Evolutionary conservation across 371 early-diverging fungal genomes (phyloP).

Genomic region (Capniomyces stellatus): DNA sequence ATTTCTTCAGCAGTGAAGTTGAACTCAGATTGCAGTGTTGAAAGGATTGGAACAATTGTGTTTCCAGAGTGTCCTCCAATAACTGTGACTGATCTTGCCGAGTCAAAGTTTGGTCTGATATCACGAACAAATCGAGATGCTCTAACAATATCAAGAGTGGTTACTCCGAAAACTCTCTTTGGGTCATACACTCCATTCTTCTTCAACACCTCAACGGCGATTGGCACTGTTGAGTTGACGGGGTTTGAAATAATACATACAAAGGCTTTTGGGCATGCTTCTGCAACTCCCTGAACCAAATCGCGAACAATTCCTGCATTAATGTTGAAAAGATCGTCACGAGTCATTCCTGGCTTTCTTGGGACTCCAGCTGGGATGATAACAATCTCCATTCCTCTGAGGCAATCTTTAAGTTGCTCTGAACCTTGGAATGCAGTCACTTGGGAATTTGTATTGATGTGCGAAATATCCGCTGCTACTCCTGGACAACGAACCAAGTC

Average conservation of each 20-base stretch:
- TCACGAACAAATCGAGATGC: slow-evolving; percentile 86
- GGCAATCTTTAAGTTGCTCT: slow-evolving; percentile 57
- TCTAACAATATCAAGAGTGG: slow-evolving; percentile 91
- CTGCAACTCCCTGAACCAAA: slow-evolving; percentile 44
- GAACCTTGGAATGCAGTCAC: slow-evolving; percentile 60
- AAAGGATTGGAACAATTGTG: slow-evolving; percentile 89
- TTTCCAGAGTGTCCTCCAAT: slow-evolving; percentile 97
- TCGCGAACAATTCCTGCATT: slow-evolving; percentile 83
- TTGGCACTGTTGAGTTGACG: slow-evolving; percentile 97
- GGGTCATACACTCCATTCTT: slow-evolving; percentile 46
- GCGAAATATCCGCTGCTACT: slow-evolving; percentile 90
- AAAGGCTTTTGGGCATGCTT: slow-evolving; percentile 74
- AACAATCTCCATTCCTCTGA: slow-evolving; percentile 67
- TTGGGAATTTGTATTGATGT: slow-evolving; percentile 77
- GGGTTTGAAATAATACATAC: slow-evolving; percentile 94
- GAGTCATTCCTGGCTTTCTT: slow-evolving; percentile 98
- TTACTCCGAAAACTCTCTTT: slow-evolving; percentile 79
- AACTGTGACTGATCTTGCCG: slow-evolving; percentile 65
- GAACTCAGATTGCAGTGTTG: slow-evolving; percentile 30
- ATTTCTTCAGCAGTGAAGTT: slow-evolving; percentile 69
- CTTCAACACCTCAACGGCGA: slow-evolving; percentile 90
- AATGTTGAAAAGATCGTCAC: slow-evolving; percentile 95
- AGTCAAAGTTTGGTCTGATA: slow-evolving; percentile 40
- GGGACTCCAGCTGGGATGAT: slow-evolving; percentile 97
- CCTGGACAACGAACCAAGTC: slow-evolving; percentile 87